Conservation (phyloP, 768 basidiomycete genomes). For the Tylopilus vinaceipallidus region DNA sequence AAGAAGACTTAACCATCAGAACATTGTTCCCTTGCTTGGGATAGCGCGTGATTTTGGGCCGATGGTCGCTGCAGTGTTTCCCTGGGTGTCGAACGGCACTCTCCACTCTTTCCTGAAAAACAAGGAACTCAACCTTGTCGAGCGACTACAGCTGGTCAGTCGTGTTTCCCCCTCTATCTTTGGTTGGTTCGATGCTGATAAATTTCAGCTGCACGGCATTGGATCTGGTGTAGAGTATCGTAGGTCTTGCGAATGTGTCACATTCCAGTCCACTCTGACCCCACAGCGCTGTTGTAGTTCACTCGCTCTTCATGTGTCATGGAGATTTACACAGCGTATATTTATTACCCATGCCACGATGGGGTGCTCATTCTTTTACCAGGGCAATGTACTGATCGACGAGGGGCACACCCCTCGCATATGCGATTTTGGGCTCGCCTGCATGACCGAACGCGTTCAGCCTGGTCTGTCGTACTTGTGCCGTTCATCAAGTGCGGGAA, state of each 20-base stretch:
- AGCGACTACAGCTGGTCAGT: slow-evolving; percentile 1
- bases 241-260: background rate
- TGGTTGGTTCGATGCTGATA: background rate
- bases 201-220: background rate
- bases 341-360: background rate
- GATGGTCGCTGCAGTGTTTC: background rate
- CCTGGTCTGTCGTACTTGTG: background rate
- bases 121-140: background rate
- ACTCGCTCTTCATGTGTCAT: background rate
- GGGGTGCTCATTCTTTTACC: background rate
- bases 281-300: background rate
- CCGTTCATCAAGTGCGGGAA: background rate
- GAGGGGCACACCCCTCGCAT: background rate
- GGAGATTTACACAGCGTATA: background rate
- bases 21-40: slow-evolving; percentile 1
- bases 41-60: background rate
- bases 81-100: slow-evolving; percentile 1
- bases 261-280: background rate
- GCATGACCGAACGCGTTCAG: background rate
- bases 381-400: slow-evolving; percentile 1
- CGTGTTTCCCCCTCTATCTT: fast-evolving
- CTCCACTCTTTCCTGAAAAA: background rate
- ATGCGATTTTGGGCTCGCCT: background rate
- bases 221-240: slow-evolving; percentile 1
- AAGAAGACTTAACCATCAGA: slow-evolving; percentile 4